Evolutionary conservation across 164 flowering plant genomes (phyloP).

Genomic region (Kingdonia uniflora): DNA sequence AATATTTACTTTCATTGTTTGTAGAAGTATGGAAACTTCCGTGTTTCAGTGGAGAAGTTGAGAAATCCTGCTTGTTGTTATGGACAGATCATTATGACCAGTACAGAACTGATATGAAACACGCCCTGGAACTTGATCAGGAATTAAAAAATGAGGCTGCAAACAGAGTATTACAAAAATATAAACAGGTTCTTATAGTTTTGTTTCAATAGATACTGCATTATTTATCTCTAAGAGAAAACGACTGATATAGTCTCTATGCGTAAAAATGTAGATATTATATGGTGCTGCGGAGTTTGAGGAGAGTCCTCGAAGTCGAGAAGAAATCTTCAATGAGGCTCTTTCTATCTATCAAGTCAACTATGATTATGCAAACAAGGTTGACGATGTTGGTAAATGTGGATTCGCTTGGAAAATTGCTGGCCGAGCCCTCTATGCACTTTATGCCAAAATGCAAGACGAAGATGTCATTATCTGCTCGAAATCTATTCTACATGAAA

Average conservation of each 20-base stretch:
- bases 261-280: conserved; percentile 28
- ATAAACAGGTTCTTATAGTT: conserved; percentile 45
- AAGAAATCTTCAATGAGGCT: conserved; percentile 49
- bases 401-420: conserved; percentile 76
- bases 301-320: conserved; percentile 22
- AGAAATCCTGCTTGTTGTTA: conserved; percentile 10
- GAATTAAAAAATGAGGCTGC: conserved; percentile 28
- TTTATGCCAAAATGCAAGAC: conserved; percentile 17
- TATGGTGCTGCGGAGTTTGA: conserved; percentile 47
- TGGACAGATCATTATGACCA: conserved; percentile 36
- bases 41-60: conserved; percentile 37
- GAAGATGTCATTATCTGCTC: conserved; percentile 20
- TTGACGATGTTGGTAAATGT: conserved; percentile 16
- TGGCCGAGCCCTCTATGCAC: conserved; percentile 47
- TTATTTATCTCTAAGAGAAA: background rate
- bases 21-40: conserved; percentile 42
- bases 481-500: conserved; percentile 30
- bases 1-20: conserved; percentile 1
- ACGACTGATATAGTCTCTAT: background rate
- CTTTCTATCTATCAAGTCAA: conserved; percentile 47
- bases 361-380: conserved; percentile 35
- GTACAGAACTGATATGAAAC: conserved; percentile 49
- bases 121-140: conserved; percentile 19
- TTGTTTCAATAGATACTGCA: background rate
- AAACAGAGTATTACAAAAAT: conserved; percentile 30